Percentiles rank a stretch among this genome's conserved stretches.
These are phyloP conservation scores for Colletotrichum lini DNA, from an alignment of 2,329 filamentous ascomycete genomes.

Conservation along the genomic window DNA sequence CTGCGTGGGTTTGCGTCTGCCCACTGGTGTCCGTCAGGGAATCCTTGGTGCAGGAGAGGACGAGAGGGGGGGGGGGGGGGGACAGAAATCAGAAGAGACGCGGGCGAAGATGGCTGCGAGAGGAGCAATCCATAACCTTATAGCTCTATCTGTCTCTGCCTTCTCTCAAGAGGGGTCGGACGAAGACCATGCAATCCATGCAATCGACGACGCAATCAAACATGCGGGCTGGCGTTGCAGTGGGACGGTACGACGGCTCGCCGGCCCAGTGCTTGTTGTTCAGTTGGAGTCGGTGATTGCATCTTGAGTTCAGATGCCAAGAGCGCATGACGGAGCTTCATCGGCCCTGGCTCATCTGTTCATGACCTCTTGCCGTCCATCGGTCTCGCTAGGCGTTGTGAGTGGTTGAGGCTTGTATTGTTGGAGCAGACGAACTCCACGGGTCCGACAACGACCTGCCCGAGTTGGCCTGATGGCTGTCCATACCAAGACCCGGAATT, in stretches of 20 bases:
- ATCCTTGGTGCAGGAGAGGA: not conserved
- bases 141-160: not conserved
- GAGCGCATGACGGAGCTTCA: not conserved
- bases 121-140: not conserved
- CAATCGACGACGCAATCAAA: not conserved
- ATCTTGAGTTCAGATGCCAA: slow-evolving; percentile 13
- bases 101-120: not conserved
- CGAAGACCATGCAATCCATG: not conserved
- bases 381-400: slow-evolving; percentile 11
- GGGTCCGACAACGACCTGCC: slow-evolving; percentile 28
- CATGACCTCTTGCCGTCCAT: not conserved
- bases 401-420: slow-evolving; percentile 15
- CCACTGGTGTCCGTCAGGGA: not conserved
- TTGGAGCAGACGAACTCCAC: slow-evolving; percentile 10
- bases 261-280: too few relatives aligned
- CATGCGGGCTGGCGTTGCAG: slow-evolving; percentile 1
- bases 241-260: slow-evolving; percentile 8
- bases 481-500: slow-evolving; percentile 15
- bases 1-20: not conserved
- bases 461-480: slow-evolving; percentile 27
- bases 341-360: not conserved
- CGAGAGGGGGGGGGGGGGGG: not conserved
- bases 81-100: not conserved
- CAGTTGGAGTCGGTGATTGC: not conserved
- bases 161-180: too few relatives aligned